Percentiles rank a stretch among this genome's conserved stretches.
phyloP scores from a whole-genome alignment of 192 early-diverging fungal genomes.

The Umbelopsis sp. region DNA sequence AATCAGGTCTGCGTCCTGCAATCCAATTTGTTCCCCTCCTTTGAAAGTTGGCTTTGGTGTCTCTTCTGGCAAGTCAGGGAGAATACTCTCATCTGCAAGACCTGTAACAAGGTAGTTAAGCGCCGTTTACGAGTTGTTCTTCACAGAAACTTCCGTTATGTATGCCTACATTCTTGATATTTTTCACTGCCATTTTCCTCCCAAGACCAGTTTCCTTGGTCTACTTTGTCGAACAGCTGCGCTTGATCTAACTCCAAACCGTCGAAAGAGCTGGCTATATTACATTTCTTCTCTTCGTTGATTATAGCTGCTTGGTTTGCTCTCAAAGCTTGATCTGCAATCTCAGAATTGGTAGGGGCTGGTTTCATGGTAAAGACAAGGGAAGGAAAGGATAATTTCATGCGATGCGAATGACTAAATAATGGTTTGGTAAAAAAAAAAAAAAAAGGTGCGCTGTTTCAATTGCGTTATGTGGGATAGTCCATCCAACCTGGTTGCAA shows the following conservation, averaged over 20 bases:
- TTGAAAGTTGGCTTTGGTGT: background rate
- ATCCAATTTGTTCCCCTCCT: background rate
- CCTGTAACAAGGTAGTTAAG: background rate
- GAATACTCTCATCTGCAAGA: background rate
- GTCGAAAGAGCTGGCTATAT: background rate
- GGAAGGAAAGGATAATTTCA: background rate
- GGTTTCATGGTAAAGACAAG: background rate
- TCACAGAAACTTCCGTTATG: too few relatives aligned
- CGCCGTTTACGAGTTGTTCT: too few relatives aligned
- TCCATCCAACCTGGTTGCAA: too few relatives aligned
- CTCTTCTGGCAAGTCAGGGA: background rate
- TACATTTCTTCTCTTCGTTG: background rate
- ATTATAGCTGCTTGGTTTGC: background rate
- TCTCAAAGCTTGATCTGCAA: background rate
- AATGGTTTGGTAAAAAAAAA: too few relatives aligned
- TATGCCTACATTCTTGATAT: background rate
- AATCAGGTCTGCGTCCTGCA: background rate
- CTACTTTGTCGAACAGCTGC: background rate
- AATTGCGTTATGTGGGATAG: too few relatives aligned
- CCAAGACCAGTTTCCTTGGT: conserved; percentile 11
- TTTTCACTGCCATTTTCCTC: background rate
- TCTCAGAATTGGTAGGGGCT: background rate
- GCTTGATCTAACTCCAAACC: conserved; percentile 1
- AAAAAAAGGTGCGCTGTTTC: too few relatives aligned
- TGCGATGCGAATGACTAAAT: background rate